Conservation (phyloP, 805 yeast genomes). For the Kurtzmaniella fragi region DNA sequence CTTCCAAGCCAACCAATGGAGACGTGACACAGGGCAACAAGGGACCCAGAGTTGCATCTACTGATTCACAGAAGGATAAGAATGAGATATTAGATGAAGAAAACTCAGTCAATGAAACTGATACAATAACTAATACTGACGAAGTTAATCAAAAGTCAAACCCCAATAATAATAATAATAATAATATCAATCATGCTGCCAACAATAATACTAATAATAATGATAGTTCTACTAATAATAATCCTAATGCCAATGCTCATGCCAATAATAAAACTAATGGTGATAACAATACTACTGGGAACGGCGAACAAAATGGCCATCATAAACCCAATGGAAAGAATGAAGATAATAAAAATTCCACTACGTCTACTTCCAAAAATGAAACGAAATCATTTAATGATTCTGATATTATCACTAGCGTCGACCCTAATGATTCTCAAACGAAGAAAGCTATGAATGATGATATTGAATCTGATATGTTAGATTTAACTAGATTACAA, state of each 20-base stretch:
- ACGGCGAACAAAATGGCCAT: too few species aligned
- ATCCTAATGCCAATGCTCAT: too few species aligned
- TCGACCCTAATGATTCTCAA: conserved; percentile 4
- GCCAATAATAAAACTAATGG: too few species aligned
- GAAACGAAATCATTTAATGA: not conserved
- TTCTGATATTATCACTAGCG: not conserved
- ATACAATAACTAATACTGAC: conserved; percentile 35
- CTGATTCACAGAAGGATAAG: conserved; percentile 7
- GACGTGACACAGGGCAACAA: not conserved
- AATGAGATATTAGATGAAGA: conserved; percentile 32
- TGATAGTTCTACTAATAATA: too few species aligned
- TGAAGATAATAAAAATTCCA: too few species aligned
- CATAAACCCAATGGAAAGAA: too few species aligned
- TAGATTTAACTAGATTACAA: conserved; percentile 62
- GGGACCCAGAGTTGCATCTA: not conserved
- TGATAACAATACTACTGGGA: too few species aligned
- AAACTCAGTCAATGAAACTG: conserved; percentile 35
- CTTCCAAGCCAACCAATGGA: not conserved
- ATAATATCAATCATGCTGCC: not conserved
- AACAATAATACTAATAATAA: too few species aligned
- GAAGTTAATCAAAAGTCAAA: conserved; percentile 10
- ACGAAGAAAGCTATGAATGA: conserved; percentile 1
- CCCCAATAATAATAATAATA: not conserved
- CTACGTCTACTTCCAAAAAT: not conserved
- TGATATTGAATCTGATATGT: conserved; percentile 22